phyloP scores from a whole-genome alignment of 2,329 filamentous ascomycete genomes.

The Coleophoma eucalyptorum region DNA sequence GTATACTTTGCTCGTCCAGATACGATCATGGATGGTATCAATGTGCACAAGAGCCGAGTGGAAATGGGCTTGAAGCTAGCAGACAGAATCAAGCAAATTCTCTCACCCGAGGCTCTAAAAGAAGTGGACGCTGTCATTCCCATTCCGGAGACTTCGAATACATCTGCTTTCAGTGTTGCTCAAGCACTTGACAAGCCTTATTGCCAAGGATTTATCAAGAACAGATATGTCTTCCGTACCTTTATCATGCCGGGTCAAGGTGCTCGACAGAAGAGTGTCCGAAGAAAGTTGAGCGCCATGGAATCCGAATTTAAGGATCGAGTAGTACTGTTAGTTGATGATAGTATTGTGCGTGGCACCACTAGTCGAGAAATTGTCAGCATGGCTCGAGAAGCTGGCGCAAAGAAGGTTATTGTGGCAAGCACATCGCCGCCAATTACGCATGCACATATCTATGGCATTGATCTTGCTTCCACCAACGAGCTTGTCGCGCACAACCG shows the following conservation, averaged over 20 bases:
- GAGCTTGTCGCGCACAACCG: constrained; percentile 71
- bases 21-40: constrained; percentile 81
- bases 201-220: constrained; percentile 82
- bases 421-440: constrained; percentile 80
- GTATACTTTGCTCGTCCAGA: constrained; percentile 87
- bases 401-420: constrained; percentile 77
- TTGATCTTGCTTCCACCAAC: constrained; percentile 67
- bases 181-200: constrained; percentile 72
- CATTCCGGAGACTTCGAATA: constrained; percentile 80
- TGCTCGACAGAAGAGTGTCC: constrained; percentile 77
- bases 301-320: constrained; percentile 78
- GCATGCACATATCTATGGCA: constrained; percentile 83
- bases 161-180: constrained; percentile 74
- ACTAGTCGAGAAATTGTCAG: constrained; percentile 74
- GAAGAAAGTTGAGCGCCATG: constrained; percentile 86
- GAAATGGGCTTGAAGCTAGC: constrained; percentile 85
- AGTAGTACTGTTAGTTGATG: constrained; percentile 81
- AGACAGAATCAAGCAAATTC: constrained; percentile 61
- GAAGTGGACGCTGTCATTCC: constrained; percentile 84
- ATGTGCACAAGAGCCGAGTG: constrained; percentile 77
- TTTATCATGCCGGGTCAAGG: constrained; percentile 86
- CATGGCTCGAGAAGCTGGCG: constrained; percentile 83
- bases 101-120: constrained; percentile 66
- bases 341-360: constrained; percentile 84
- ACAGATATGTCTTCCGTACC: constrained; percentile 83